These are phyloP conservation scores for Anaeramoeba flamelloides DNA, from an alignment of 78 protist genomes.

Conservation along the genomic window DNA sequence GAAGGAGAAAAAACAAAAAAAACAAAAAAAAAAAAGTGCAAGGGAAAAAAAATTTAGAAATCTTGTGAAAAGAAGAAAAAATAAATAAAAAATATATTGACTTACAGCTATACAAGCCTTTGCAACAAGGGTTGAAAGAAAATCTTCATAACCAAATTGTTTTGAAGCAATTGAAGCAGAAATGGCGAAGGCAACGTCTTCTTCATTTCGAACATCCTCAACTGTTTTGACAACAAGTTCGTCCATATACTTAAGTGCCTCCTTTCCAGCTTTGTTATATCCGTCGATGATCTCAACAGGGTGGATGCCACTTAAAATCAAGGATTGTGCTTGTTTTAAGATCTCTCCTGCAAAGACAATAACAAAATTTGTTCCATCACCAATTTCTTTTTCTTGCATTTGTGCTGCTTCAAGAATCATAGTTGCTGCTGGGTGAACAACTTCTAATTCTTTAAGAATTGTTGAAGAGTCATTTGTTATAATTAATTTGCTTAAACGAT, in stretches of 20 bases:
- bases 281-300: constrained; percentile 75
- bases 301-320: constrained; percentile 76
- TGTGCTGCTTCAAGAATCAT: constrained; percentile 76
- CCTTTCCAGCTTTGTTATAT: constrained; percentile 49
- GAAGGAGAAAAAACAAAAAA: background rate
- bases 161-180: constrained; percentile 58
- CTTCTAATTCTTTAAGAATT: constrained; percentile 81
- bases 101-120: too few species aligned
- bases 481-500: constrained; percentile 87
- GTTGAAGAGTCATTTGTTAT: constrained; percentile 96
- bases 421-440: constrained; percentile 98
- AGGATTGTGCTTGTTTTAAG: constrained; percentile 64
- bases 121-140: too few species aligned
- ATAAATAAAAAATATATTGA: too few species aligned
- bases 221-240: background rate
- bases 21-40: background rate
- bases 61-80: too few species aligned
- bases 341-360: constrained; percentile 88
- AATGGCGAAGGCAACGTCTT: constrained; percentile 36
- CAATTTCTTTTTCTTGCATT: constrained; percentile 86
- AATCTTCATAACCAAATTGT: constrained; percentile 72
- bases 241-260: constrained; percentile 44
- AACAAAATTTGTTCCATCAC: constrained; percentile 93
- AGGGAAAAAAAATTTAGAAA: background rate
- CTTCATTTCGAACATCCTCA: constrained; percentile 16